Base-by-base conservation (phyloP, 2,329 filamentous ascomycete species). In the Scopulariopsis brevicaulis region DNA sequence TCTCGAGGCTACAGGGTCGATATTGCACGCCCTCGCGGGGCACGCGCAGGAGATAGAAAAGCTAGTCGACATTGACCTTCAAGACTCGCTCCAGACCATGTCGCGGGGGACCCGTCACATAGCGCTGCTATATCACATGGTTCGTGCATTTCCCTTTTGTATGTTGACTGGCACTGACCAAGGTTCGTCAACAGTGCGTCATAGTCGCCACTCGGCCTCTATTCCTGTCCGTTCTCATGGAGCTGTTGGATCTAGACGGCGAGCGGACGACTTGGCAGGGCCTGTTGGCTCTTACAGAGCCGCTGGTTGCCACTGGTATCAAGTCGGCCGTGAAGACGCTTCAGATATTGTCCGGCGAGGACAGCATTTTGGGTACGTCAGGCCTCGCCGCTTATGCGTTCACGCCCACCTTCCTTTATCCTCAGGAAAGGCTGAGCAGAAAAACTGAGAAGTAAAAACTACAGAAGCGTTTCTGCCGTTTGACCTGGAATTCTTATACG, bases 291-390 rank as follows among this genome's bases (percentile, higher is more conserved):
- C 67, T 66, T 1, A 73, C 70, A 1, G 69, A 66, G 14, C 62
- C 69, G 0, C 58, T 74, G 0, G 72, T 74, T 8, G 69, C 68
- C 0, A 72, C 69, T 0, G 70, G 73, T 4, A 74, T 74, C 22
- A 74, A 74, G 37, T 75, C 72, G 0, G 72, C 73, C 0, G 63
- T 65, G 3, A 75, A 74, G 54, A 71, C 69, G 0, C 62, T 74
- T 0, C 69, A 73, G 48, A 73, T 75, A 0, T 58, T 75, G 0
- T 66, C 65, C 0, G 65, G 66, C 18, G 70, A 72, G 24, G 66
- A 71, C 5, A 66, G 68, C 15, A 62, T 71, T 0, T 64, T 73
- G 0, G 71, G 72, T 73, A 63, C 22, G 65, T 56, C 40, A 15
- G 18, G 5, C 28, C 28, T 8, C 37, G 37, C 37, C 11, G 4